Evolutionary conservation across 257 asterid species (phyloP), one percentile per base, ranked within the genome.

Genomic region (Cynanchum wilfordii): DNA sequence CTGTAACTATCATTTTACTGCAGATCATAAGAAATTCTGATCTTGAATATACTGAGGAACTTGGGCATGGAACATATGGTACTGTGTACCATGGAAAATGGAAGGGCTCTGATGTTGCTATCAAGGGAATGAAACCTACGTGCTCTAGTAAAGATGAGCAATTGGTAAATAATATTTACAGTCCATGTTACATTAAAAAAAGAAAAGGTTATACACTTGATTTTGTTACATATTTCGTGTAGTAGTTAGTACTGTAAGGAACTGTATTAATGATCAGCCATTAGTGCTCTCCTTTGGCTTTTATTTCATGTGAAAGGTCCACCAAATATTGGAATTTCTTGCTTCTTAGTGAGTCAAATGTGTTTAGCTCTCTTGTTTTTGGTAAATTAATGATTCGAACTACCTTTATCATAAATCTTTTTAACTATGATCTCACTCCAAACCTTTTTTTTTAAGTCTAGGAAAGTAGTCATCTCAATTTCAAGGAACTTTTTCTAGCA

Each of bases 31-130:
- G 66, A 49, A 62, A 69, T 59, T 65, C 75, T 45, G 84, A 80
- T 68, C 79, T 80, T 40, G 84, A 80, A 70, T 80, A 36, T 49
- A 38, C 76, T 62, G 73, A 80, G 38, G 78, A 80, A 73, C 81
- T 80, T 12, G 84, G 81, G 10, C 66, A 64, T 2, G 84, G 84
- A 60, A 65, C 76, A 50, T 80, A 52, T 63, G 84, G 84, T 62
- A 80, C 67, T 11, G 84, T 80, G 66, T 73, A 50, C 68, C 30
- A 80, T 76, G 81, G 81, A 52, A 80, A 80, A 80, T 76, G 84
- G 81, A 80, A 80, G 70, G 84, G 81, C 47, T 72, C 81, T 30
- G 84, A 80, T 80, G 84, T 80, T 72, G 84, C 84, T 42, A 76
- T 76, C 57, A 80, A 80, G 67, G 68, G 70, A 44, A 69, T 76